Evolutionary conservation across 2,329 filamentous ascomycete genomes (phyloP), one percentile per base, ranked within the genome.

Genomic region (Cladosporium sp.): DNA sequence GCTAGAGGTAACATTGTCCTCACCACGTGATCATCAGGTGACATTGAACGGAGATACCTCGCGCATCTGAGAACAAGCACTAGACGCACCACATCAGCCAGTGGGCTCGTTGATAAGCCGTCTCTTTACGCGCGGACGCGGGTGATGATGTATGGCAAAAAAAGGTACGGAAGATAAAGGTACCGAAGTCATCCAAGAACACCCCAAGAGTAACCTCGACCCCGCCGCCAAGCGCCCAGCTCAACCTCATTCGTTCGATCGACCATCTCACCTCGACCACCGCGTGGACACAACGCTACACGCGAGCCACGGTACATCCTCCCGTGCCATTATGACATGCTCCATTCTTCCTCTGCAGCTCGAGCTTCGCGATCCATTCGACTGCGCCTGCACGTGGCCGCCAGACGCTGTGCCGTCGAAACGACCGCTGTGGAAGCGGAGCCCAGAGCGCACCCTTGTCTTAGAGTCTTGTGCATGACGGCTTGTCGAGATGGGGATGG

Each of bases 231-330:
- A 57, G 32, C 32, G 54, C 32, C 54, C 54, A 57, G 54, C 30
- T 23, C 30, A 32, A 57, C 18, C 54, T 57, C 54, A 57, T 57
- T 57, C 54, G 54, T 13, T 11, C 54, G 54, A 57, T 57, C 32
- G 30, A n/a, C 51, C 51, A 54, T 39, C 30, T 57, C 30, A 21
- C 30, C 7, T 57, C 54, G 32, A 25, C 28, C 30, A 57, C 30
- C 54, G 32, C 51, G 51, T 23, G 51, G 51, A 32, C 30, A 54
- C 26, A 46, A 46, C 39, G 39, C 39, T 21, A 32, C 49, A 53
- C 49, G 7, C 21, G 23, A 13, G 46, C 23, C 26, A 54, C 28
- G 51, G 51, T 54, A 57, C 30, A 25, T 57, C 54, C 54, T 57
- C 54, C 30, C 54, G 54, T 13, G 25, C 54, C 2, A 26, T 57